Conservation (phyloP, 768 basidiomycete species). For the Boletus pseudopeckii region DNA sequence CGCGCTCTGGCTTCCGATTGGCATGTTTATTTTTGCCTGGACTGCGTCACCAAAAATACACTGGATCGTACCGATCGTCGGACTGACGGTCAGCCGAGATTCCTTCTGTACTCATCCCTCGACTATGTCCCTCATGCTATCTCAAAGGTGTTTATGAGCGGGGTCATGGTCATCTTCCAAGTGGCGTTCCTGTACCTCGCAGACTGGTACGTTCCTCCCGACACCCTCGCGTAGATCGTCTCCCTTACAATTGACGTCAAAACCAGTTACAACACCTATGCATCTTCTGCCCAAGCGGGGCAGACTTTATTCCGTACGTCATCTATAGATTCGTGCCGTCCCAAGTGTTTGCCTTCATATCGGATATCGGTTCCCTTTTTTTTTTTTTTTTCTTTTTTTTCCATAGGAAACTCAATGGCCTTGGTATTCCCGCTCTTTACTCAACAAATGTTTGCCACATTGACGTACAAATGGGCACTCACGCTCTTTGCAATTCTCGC, state of each 20-base stretch:
- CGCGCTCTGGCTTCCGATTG: conserved; percentile 49
- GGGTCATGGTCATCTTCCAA: conserved; percentile 42
- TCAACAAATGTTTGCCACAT: conserved; percentile 39
- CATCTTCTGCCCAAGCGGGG: conserved; percentile 53
- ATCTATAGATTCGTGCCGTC: background rate
- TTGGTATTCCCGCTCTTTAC: conserved; percentile 51
- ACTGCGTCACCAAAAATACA: conserved; percentile 51
- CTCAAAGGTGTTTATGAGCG: conserved; percentile 40
- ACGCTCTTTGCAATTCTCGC: conserved; percentile 41
- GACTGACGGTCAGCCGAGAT: conserved; percentile 18
- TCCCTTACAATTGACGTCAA: background rate
- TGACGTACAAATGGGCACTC: conserved; percentile 51
- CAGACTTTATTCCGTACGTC: conserved; percentile 45
- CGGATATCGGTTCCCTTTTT: background rate
- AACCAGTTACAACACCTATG: conserved; percentile 41
- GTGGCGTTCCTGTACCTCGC: conserved; percentile 47
- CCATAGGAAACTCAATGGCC: conserved; percentile 37
- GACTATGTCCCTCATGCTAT: background rate
- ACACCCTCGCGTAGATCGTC: background rate
- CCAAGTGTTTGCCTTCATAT: no score
- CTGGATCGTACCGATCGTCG: conserved; percentile 48
- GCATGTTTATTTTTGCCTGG: conserved; percentile 73
- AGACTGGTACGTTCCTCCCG: conserved; percentile 39
- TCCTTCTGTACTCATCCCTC: background rate
- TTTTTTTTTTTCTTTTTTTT: no score